Base-by-base conservation (phyloP, 2,329 filamentous ascomycete species). In the Sporothrix brasiliensis region DNA sequence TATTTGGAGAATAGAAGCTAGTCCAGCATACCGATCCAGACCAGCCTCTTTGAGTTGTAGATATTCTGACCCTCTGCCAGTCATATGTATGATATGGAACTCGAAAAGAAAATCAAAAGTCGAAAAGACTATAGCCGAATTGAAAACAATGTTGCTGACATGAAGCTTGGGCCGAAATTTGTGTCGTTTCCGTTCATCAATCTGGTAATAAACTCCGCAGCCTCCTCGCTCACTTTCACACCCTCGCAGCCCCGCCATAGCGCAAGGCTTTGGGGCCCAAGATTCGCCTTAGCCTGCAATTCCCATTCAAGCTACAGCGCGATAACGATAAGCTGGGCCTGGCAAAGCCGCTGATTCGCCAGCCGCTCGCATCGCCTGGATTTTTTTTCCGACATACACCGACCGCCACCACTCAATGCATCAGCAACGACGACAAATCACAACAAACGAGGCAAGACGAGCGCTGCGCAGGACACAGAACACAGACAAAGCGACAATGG, bases 401-500 rank as follows among this genome's bases (percentile, higher is more conserved):
- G 52, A 13, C 39, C 24, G 41, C 61, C 27, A 16, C 21, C 58
- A 21, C 41, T 47, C 21, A n/a, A 14, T 10, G 21, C 61, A 30
- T 60, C 69, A 39, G 24, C 30, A 47, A n/a, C 19, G 24, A 52
- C 24, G 41, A 14, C 11, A 58, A 27, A 68, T 5, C 67, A 34
- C 41, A 0, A 9, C 67, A 53, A 16, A 11, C 53, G 41, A 58
- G 30, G 54, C 47, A 13, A 11, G 11, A 49, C 60, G 27, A 16
- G 50, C 67, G 39, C 39, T 60, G 49, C 54, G 56, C n/a, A 63
- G 6, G 49, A 24, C 52, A 49, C 44, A 52, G 24, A 60, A 30
- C 41, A 49, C 44, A 52, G 30, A 60, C 41, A 49, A 19, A 27
- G 14, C n/a, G 50, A 80, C 75, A 6, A 91, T 91, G 89, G 87